These are phyloP conservation scores for Hyaloscypha finlandica DNA, from an alignment of 495 filamentous ascomycete species.

Conservation along the genomic window DNA sequence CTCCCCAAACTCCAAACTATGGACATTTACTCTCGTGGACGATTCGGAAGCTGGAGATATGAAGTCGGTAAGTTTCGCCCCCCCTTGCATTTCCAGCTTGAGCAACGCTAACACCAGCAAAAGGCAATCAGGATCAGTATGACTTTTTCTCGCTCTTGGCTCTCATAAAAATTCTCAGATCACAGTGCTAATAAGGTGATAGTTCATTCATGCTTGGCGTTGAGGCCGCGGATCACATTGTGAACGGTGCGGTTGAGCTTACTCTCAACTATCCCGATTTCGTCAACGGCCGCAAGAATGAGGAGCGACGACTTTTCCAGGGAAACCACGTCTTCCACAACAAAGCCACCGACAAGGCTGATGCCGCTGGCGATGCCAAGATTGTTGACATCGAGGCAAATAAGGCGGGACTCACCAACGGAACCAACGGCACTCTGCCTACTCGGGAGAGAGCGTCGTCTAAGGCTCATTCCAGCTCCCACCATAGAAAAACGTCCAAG, in stretches of 20 bases:
- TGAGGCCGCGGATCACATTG: constrained; percentile 93
- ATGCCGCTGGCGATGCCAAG: constrained; percentile 31
- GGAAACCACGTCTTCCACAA: constrained; percentile 45
- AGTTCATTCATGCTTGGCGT: constrained; percentile 89
- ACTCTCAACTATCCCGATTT: constrained; percentile 99
- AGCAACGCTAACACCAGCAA: too few relatives aligned
- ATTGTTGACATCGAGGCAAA: constrained; percentile 25
- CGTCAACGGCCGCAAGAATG: constrained; percentile 89
- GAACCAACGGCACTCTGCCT: constrained; percentile 36
- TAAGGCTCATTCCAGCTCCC: constrained; percentile 34
- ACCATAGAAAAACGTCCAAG: constrained; percentile 40
- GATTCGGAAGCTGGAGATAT: constrained; percentile 98
- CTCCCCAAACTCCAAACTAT: constrained; percentile 88
- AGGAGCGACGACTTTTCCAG: constrained; percentile 83
- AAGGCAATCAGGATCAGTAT: constrained; percentile 24
- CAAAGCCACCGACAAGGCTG: constrained; percentile 32
- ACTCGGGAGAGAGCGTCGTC: constrained; percentile 38
- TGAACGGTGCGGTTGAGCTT: constrained; percentile 91
- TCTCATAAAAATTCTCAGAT: neutral
- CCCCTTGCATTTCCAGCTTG: too few relatives aligned
- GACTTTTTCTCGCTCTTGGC: too few relatives aligned
- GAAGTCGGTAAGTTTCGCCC: constrained; percentile 55
- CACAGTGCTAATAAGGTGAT: constrained; percentile 43
- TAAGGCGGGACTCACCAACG: constrained; percentile 19
- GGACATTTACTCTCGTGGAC: constrained; percentile 93